Conservation (phyloP, 108 stramenopile species). For the Discostella stelligeroides region DNA sequence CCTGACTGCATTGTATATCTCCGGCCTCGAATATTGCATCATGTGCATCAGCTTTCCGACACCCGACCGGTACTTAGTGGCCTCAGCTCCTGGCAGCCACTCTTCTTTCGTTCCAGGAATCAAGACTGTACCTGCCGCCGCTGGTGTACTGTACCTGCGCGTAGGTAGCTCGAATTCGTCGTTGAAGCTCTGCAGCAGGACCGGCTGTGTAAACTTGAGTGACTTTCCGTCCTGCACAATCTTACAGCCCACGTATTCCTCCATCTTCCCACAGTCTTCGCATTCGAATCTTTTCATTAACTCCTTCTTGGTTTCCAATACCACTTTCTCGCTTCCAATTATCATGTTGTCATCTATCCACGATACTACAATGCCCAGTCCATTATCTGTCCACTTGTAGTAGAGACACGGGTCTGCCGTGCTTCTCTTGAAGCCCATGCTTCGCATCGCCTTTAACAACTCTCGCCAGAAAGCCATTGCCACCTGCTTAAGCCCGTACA, state of each 20-base stretch:
- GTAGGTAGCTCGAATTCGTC: slow-evolving; percentile 33
- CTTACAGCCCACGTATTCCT: too few species aligned
- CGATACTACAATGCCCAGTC: slow-evolving; percentile 28
- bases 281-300: slow-evolving; percentile 33
- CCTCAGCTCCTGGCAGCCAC: neutral
- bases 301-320: slow-evolving; percentile 6
- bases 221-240: slow-evolving; percentile 27
- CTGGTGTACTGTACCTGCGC: slow-evolving; percentile 19
- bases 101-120: neutral
- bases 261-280: too few species aligned
- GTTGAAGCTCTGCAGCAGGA: slow-evolving; percentile 42
- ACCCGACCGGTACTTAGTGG: slow-evolving; percentile 21
- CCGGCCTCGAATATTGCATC: slow-evolving; percentile 28
- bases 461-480: slow-evolving; percentile 31
- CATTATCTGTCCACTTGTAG: slow-evolving; percentile 22
- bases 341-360: slow-evolving; percentile 52
- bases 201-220: slow-evolving; percentile 51
- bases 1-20: slow-evolving; percentile 42
- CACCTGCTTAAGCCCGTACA: slow-evolving; percentile 51
- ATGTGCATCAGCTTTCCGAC: slow-evolving; percentile 38
- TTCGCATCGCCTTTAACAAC: neutral
- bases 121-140: slow-evolving; percentile 11
- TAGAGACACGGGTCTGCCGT: slow-evolving; percentile 48
- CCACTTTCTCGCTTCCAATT: slow-evolving; percentile 17
- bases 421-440: slow-evolving; percentile 19